Evolutionary conservation across 768 basidiomycete genomes (phyloP).

Genomic region (Lentinula guzmanii): DNA sequence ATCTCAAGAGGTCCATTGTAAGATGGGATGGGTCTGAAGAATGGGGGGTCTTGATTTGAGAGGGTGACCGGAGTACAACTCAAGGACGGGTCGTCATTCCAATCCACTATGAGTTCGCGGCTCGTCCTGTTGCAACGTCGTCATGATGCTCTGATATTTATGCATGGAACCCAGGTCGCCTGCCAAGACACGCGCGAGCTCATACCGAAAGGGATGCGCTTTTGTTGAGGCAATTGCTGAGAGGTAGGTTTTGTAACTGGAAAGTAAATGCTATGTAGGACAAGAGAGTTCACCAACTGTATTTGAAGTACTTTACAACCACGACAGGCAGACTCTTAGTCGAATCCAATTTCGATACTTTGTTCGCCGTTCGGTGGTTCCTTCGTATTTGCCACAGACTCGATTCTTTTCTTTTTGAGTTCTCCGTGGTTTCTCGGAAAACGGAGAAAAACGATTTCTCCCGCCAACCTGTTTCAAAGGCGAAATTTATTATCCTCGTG

Average conservation of each 20-base stretch:
- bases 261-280: not conserved
- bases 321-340: not conserved
- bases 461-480: no score
- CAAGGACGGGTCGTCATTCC: conserved; percentile 12
- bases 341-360: not conserved
- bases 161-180: no score
- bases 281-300: not conserved
- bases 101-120: conserved; percentile 1
- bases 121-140: not conserved
- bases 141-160: not conserved
- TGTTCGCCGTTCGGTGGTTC: not conserved
- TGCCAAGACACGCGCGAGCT: conserved; percentile 32
- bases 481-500: no score
- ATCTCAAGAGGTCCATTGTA: conserved; percentile 47
- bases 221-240: conserved; percentile 19
- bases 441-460: no score
- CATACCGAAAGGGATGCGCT: conserved; percentile 39
- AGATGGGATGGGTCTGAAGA: conserved; percentile 26
- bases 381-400: not conserved
- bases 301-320: not conserved
- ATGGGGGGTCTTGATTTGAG: conserved; percentile 44
- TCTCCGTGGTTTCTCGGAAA: no score
- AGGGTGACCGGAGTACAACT: conserved; percentile 29
- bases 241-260: conserved; percentile 1
- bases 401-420: not conserved